Base-by-base conservation (phyloP, 2,329 filamentous ascomycete genomes). In the Pseudocercospora macadamiae region DNA sequence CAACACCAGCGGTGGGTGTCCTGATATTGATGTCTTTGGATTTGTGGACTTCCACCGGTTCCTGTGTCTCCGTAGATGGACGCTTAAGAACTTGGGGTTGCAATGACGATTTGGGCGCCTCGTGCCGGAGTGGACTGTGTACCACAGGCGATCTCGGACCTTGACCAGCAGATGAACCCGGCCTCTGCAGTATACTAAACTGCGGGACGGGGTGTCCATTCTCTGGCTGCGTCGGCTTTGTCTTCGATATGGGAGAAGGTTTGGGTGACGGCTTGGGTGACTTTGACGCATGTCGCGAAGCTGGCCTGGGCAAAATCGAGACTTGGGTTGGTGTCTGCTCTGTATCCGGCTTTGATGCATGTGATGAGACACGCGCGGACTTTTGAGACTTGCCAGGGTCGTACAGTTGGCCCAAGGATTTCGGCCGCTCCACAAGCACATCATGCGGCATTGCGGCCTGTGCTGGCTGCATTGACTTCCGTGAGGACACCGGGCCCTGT, bases 61-160 rank as follows among this genome's bases (percentile, higher is more conserved):
- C 26, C 23, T 28, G 45, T 8, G 19, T n/a, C 18, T 45, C 64
- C n/a, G 51, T 62, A 9, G 60, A 64, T 23, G 65, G 63, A 9
- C 70, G 59, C 51, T 67, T 69, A 6, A 74, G 66, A 19, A 74
- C 58, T 51, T 72, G 71, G 23, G 69, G 65, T 37, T 68, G 67
- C 56, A 69, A 66, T 21, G 44, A 37, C 16, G 67, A 52, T 47
- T 64, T 64, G 1, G 66, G 45, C 28, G 64, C 37, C 44, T 71
- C 67, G n/a, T 66, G 58, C 12, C 64, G 49, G 3, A 68, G 54
- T 14, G 66, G 65, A 61, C 62, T 66, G 23, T 60, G 58, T n/a
- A 64, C 59, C 4, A 57, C 52, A 18, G 63, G 55, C 19, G 61
- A 62, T 34, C 57, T 51, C 28, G 63, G 62, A 44, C 54, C 59